Base-by-base conservation (phyloP, 352 stramenopile genomes). In the Phytopythium sindhum region DNA sequence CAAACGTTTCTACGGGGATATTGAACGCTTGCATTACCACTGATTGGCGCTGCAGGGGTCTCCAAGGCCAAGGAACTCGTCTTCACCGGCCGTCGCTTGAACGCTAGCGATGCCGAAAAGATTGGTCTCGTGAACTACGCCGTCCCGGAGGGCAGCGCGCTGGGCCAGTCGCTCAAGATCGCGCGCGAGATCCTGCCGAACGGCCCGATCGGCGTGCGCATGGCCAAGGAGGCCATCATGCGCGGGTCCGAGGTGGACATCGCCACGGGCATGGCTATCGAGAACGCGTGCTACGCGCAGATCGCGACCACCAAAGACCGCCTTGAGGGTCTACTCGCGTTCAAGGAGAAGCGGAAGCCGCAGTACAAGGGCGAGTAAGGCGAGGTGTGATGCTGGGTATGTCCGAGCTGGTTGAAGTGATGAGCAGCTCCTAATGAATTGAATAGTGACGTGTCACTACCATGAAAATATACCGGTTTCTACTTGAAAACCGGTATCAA, bases 61-160 rank as follows among this genome's bases (percentile, higher is more conserved):
- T 90, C 91, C 23, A 94, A 94, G 69, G 94, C 94, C 12, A 98
- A 98, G 69, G 93, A 98, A 65, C 81, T 98, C 33, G 97, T 98
- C 65, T 98, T 95, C 69, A 98, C 92, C 7, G 93, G 83, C 42
- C 80, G 88, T n/a, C 84, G 88, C 29, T 77, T 98, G 11, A 72
- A 74, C 52, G 86, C 86, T 0, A 70, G 84, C 28, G 69, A 82
- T 57, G 95, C 91, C 19, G 78, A 88, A 63, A 80, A 90, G 65
- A 81, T 97, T 24, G 93, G 93, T 0, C 71, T 98, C 6, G 91
- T 98, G 7, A 86, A 98, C 60, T 90, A 97, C 23, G 77, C 91
- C 1, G 91, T 98, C 17, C 64, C 75, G 11, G 78, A 86, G 67
- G 84, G 79, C 23, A 70, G 68, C 11, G 85, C 89, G 4, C 68